Evolutionary conservation across 2,329 filamentous ascomycete species (phyloP).

Genomic region (Colletotrichum sansevieriae): DNA sequence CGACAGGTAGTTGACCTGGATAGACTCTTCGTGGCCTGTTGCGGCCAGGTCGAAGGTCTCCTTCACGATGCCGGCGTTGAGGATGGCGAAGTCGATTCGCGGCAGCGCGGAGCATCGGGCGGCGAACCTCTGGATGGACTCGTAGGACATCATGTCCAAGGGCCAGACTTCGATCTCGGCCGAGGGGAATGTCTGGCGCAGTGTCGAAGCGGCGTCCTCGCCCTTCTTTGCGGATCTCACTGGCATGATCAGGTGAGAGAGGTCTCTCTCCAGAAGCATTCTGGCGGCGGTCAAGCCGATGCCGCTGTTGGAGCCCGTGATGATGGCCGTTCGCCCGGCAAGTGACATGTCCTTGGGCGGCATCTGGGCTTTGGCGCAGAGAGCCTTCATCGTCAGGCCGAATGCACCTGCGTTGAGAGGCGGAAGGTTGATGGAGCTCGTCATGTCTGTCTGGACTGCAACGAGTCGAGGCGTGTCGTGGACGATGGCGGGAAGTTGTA

Average conservation of each 20-base stretch:
- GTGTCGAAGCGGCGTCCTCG: constrained; percentile 53
- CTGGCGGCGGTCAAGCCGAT: constrained; percentile 60
- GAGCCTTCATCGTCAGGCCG: constrained; percentile 45
- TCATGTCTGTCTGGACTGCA: constrained; percentile 7
- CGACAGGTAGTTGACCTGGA: constrained; percentile 67
- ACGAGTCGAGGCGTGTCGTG: not conserved
- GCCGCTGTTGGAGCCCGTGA: constrained; percentile 64
- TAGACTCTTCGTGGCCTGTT: constrained; percentile 55
- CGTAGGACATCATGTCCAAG: constrained; percentile 55
- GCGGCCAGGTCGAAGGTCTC: constrained; percentile 45
- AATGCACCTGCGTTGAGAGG: not conserved
- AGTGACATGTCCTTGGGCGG: constrained; percentile 46
- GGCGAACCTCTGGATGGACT: constrained; percentile 55
- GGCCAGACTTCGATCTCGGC: constrained; percentile 57
- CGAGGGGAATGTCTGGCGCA: constrained; percentile 47
- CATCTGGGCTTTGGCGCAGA: constrained; percentile 44
- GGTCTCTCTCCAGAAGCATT: constrained; percentile 53
- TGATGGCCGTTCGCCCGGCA: constrained; percentile 56
- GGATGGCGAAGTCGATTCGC: constrained; percentile 55
- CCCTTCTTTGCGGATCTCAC: constrained; percentile 60
- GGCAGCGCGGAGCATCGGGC: constrained; percentile 48
- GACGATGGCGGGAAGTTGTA: too few species aligned
- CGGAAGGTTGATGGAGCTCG: constrained; percentile 24
- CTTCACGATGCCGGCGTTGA: constrained; percentile 49
- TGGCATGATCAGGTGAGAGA: constrained; percentile 60